Conservation (phyloP, 2,329 filamentous ascomycete genomes). For the Amesomyces nigricolor region DNA sequence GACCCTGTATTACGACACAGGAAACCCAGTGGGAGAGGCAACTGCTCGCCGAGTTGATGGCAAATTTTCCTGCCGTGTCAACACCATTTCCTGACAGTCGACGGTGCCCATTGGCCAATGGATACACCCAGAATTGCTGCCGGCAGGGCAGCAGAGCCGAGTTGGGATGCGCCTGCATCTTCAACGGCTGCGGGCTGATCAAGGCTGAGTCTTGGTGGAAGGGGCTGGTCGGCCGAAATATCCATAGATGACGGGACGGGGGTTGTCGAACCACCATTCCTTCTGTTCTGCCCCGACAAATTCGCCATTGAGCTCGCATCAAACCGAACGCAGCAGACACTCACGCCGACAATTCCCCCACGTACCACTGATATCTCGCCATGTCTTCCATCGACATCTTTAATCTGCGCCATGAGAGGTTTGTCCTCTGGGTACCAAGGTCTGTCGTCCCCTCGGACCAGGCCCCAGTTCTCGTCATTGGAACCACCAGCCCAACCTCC, state of each 20-base stretch:
- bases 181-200: not conserved
- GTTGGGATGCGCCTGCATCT: not conserved
- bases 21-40: too few species aligned
- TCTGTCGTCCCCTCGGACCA: not conserved
- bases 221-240: too few species aligned
- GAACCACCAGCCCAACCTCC: not conserved
- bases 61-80: too few species aligned
- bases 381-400: slow-evolving; percentile 17
- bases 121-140: not conserved
- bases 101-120: not conserved
- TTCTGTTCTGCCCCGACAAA: not conserved
- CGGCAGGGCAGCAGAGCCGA: not conserved
- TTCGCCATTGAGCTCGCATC: not conserved
- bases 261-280: too few species aligned
- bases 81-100: too few species aligned
- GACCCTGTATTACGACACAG: too few species aligned
- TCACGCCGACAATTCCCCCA: not conserved
- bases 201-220: not conserved
- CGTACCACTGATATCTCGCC: too few species aligned
- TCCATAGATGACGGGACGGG: too few species aligned
- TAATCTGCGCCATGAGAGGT: slow-evolving; percentile 15
- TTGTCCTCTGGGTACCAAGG: slow-evolving; percentile 26
- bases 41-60: too few species aligned
- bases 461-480: slow-evolving; percentile 21
- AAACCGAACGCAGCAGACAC: too few species aligned